Base-by-base conservation (phyloP, 768 basidiomycete species). In the Lyophyllum atratum region DNA sequence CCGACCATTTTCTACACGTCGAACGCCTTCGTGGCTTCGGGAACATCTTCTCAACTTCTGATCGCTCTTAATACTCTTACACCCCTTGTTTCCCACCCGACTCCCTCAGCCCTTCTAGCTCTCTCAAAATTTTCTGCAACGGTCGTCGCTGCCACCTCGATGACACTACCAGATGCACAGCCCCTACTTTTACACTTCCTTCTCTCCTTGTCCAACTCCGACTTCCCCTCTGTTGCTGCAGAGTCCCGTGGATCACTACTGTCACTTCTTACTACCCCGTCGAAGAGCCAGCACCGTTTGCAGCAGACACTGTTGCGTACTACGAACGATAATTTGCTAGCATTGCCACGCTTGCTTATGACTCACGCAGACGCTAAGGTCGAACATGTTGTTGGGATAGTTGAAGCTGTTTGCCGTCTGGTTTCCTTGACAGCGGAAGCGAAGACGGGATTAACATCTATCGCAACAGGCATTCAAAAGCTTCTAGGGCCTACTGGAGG, bases 401-500 rank as follows among this genome's bases (percentile, higher is more conserved):
- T 96, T 46, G 83, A 84, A 49, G 87, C 91, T 1, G 81, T 91
- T 2, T 90, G 93, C 64, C 72, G 76, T 44, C 72, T 90, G 8
- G 75, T 78, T 3, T 49, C 59, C 31, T 29, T 59, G 4, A 22
- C 52, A 17, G 61, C 53, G 3, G 65, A 67, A 51, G 46, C 63
- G 12, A 44, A 57, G n/a, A 37, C 59, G 7, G 66, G 74, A 14
- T 63, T 81, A 26, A 65, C 74, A 1, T 64, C 79, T n/a, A 77
- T 91, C 31, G 77, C 82, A 14, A 69, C 75, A 15, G 79, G 77
- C 12, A 74, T 92, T 2, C 82, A 80, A 8, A 82, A 80, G 53
- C 77, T 94, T 5, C 79, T 96, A 1, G 94, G 94, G 3, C 89
- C 93, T 1, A 81, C 75, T 0, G 93, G 93, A 6, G 88, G 90